A percentile compares a stretch with the other conserved stretches of the same genome.
phyloP scores from a whole-genome alignment of 2,329 filamentous ascomycete genomes.

The Elsinoe arachidis region DNA sequence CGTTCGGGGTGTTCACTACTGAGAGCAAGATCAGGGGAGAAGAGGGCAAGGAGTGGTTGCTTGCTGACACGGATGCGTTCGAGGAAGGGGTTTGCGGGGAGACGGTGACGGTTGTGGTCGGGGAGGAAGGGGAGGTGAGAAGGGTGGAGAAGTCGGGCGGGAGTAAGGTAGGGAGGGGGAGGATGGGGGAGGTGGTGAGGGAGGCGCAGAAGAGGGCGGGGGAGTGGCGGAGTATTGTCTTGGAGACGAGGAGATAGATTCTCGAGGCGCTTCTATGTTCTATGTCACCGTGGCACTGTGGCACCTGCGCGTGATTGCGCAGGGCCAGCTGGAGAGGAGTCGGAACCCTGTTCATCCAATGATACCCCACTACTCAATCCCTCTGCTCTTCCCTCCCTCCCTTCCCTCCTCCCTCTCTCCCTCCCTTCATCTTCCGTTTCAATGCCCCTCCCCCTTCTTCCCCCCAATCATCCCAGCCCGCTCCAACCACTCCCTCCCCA shows the following conservation, averaged over 20 bases:
- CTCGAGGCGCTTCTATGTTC: no score
- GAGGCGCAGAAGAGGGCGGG: constrained; percentile 55
- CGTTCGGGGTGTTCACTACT: constrained; percentile 68
- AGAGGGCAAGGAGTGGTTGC: constrained; percentile 49
- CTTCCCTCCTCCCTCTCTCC: no score
- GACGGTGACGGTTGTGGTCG: constrained; percentile 69
- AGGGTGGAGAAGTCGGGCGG: constrained; percentile 81
- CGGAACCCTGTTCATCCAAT: no score
- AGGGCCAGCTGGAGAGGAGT: no score
- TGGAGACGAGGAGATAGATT: neutral
- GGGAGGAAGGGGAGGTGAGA: constrained; percentile 49
- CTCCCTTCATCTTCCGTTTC: neutral
- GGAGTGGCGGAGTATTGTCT: constrained; percentile 36
- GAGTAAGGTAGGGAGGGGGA: constrained; percentile 54
- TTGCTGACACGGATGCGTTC: constrained; percentile 81
- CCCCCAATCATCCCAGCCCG: constrained; percentile 16
- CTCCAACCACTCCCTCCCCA: constrained; percentile 16
- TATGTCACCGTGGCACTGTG: no score
- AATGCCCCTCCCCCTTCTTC: constrained; percentile 17
- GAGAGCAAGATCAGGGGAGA: constrained; percentile 18
- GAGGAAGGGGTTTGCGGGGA: constrained; percentile 83
- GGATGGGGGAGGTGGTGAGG: constrained; percentile 52
- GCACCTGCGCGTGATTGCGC: no score
- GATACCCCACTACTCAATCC: no score
- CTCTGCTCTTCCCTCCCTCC: no score